phyloP scores from a whole-genome alignment of 2,329 filamentous ascomycete species.

The Colletotrichum sp. region DNA sequence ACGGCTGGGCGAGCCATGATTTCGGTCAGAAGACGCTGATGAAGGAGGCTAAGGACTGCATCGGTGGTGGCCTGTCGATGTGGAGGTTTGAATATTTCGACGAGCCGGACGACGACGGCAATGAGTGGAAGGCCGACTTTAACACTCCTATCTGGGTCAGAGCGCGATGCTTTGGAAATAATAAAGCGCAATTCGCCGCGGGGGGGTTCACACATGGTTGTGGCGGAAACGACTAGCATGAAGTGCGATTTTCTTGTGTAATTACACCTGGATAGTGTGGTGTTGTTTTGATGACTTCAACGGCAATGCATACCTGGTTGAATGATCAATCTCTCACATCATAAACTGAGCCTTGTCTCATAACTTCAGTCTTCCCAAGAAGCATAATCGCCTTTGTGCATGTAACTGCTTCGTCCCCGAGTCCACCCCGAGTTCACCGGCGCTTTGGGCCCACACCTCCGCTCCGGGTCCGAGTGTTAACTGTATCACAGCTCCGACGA shows the following conservation, averaged over 20 bases:
- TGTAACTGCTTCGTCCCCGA: not conserved
- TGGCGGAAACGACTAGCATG: not conserved
- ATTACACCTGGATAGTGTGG: not conserved
- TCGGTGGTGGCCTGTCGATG: constrained; percentile 22
- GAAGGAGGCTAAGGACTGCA: constrained; percentile 22
- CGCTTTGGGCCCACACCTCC: not conserved
- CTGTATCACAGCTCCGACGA: not conserved
- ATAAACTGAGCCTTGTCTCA: not conserved
- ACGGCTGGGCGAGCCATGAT: constrained; percentile 28
- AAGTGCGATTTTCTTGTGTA: not conserved
- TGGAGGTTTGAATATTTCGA: constrained; percentile 32
- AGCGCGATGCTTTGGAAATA: constrained; percentile 26
- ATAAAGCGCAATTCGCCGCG: not conserved
- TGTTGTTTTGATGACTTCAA: not conserved
- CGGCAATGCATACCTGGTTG: not conserved
- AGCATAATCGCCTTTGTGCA: not conserved
- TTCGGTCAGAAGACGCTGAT: constrained; percentile 28
- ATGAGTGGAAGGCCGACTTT: constrained; percentile 28
- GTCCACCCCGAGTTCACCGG: not conserved
- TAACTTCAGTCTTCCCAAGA: not conserved
- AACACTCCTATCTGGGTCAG: constrained; percentile 26
- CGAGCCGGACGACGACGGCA: constrained; percentile 25
- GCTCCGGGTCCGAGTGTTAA: not conserved
- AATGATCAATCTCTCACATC: rapidly evolving
- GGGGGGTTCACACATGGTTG: not conserved